Evolutionary conservation across 2,329 filamentous ascomycete genomes (phyloP).

Genomic region (Orbilia quercus): DNA sequence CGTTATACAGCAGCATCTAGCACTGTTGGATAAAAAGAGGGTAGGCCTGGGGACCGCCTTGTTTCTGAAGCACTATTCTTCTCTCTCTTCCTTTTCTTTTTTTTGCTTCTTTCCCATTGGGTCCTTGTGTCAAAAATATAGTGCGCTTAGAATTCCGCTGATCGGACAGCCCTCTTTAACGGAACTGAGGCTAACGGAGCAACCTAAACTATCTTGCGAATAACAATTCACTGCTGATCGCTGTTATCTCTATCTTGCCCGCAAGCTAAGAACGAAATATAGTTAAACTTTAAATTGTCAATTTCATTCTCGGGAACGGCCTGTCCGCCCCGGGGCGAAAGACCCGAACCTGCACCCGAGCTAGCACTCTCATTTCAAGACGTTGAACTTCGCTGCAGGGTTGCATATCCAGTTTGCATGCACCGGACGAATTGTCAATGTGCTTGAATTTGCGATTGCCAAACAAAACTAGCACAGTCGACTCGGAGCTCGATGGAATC

Average conservation of each 20-base stretch:
- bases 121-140: constrained; percentile 19
- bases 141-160: constrained; percentile 53
- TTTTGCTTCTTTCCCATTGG: constrained; percentile 21
- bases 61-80: constrained; percentile 11
- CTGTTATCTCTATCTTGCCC: constrained; percentile 12
- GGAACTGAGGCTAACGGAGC: constrained; percentile 9
- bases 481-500: constrained; percentile 12
- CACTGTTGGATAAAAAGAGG: constrained; percentile 40
- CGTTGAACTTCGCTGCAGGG: constrained; percentile 9
- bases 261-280: constrained; percentile 13
- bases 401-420: constrained; percentile 20
- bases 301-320: constrained; percentile 19
- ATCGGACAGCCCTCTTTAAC: constrained; percentile 18
- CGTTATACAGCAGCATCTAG: constrained; percentile 24
- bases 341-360: background rate
- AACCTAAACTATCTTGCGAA: constrained; percentile 33
- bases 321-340: background rate
- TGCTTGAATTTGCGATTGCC: background rate
- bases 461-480: background rate
- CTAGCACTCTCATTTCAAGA: no score
- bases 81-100: background rate
- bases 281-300: no score
- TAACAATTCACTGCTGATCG: constrained; percentile 53
- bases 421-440: background rate
- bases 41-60: constrained; percentile 39